phyloP scores from a whole-genome alignment of 345 rosid species.

The Murraya paniculata region DNA sequence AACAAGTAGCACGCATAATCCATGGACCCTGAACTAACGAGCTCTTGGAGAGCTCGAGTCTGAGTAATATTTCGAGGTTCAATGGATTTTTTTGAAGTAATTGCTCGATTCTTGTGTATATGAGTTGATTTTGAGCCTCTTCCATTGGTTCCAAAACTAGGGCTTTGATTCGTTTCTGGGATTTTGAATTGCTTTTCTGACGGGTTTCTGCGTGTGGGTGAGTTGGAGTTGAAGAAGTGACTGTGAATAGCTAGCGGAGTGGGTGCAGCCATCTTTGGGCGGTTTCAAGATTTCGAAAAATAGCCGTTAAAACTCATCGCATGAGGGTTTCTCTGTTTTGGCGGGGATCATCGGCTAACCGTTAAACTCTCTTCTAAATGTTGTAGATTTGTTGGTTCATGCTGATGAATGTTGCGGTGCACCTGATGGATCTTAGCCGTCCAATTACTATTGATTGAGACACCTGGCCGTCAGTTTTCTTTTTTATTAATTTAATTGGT shows the following conservation, averaged over 20 bases:
- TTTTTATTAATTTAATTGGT: too few species aligned
- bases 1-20: slow-evolving; percentile 59
- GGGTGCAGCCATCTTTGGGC: slow-evolving; percentile 32
- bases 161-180: slow-evolving; percentile 7
- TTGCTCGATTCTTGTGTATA: neutral
- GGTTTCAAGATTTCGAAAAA: slow-evolving; percentile 3
- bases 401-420: neutral
- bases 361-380: neutral
- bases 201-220: slow-evolving; percentile 24
- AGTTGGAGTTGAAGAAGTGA: slow-evolving; percentile 22
- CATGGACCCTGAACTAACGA: slow-evolving; percentile 42
- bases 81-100: neutral
- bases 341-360: slow-evolving; percentile 21
- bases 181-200: slow-evolving; percentile 24
- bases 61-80: slow-evolving; percentile 19
- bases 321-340: slow-evolving; percentile 20
- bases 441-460: neutral
- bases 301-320: slow-evolving; percentile 4
- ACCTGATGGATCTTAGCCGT: neutral
- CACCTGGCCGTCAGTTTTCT: neutral
- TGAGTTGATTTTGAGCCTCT: slow-evolving; percentile 22
- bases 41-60: slow-evolving; percentile 24
- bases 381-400: neutral
- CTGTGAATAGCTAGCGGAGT: slow-evolving; percentile 15
- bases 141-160: slow-evolving; percentile 10